phyloP scores from a whole-genome alignment of 2,329 filamentous ascomycete species.

The Verticillium klebahnii region DNA sequence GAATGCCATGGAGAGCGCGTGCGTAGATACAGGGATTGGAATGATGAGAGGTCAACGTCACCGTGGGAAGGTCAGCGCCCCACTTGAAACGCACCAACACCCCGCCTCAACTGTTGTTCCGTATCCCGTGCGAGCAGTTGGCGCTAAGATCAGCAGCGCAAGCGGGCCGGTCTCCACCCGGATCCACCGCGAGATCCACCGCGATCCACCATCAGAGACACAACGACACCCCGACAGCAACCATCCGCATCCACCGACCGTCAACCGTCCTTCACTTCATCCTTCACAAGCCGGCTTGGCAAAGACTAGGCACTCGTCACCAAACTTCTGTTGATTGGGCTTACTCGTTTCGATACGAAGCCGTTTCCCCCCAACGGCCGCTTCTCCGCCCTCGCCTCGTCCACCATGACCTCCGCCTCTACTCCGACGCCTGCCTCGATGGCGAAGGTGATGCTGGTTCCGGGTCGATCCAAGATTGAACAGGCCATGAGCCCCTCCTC shows the following conservation, averaged over 20 bases:
- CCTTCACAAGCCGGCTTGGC: background rate
- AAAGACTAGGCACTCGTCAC: background rate
- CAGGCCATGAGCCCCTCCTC: too few relatives aligned
- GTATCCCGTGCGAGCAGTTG: background rate
- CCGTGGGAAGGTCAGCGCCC: background rate
- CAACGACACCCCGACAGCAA: background rate
- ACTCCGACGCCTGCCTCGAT: background rate
- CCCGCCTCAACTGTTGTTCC: background rate
- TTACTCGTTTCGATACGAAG: too few relatives aligned
- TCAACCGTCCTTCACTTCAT: background rate
- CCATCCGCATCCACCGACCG: background rate
- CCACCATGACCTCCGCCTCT: background rate
- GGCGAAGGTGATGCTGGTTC: background rate
- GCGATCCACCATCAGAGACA: background rate
- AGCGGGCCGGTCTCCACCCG: background rate
- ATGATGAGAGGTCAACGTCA: background rate
- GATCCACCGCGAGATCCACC: too few relatives aligned
- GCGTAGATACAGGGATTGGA: too few relatives aligned
- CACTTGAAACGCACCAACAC: background rate
- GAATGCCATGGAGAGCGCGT: too few relatives aligned
- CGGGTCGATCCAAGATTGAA: too few relatives aligned
- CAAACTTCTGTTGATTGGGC: background rate
- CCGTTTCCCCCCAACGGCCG: background rate
- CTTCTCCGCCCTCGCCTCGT: background rate
- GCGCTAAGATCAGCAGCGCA: background rate